A percentile compares a stretch with the other conserved stretches of the same genome.
These are phyloP conservation scores for Saccharomyces mikatae DNA, from an alignment of 805 yeast species.

Conservation along the genomic window DNA sequence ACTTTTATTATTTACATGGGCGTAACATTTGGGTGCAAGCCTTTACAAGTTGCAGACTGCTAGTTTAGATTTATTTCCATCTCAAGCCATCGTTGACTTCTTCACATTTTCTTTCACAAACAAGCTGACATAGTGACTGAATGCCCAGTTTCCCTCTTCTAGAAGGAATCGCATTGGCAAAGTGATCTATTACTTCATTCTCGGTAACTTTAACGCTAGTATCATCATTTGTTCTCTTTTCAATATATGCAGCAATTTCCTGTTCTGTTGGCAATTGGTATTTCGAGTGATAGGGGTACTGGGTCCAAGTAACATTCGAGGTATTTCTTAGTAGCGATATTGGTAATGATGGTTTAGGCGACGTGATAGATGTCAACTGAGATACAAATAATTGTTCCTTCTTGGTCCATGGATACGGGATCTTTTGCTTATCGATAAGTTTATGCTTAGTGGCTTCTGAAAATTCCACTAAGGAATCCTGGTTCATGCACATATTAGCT, in stretches of 20 bases:
- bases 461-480: constrained; percentile 41
- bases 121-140: constrained; percentile 14
- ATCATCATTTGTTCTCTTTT: constrained; percentile 49
- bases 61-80: constrained; percentile 1
- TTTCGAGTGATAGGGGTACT: constrained; percentile 34
- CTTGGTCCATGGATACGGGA: constrained; percentile 44
- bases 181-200: constrained; percentile 58
- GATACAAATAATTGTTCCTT: constrained; percentile 14
- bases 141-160: constrained; percentile 23
- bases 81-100: not conserved
- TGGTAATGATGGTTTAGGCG: constrained; percentile 29
- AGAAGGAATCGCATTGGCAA: constrained; percentile 28
- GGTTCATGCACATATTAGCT: constrained; percentile 57
- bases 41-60: not conserved
- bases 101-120: constrained; percentile 9
- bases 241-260: constrained; percentile 56
- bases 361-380: constrained; percentile 17
- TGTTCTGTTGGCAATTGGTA: constrained; percentile 75
- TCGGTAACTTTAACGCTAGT: constrained; percentile 60
- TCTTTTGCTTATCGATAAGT: constrained; percentile 48
- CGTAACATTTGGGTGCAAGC: not conserved
- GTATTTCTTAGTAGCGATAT: constrained; percentile 25
- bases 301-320: constrained; percentile 33
- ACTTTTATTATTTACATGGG: constrained; percentile 1
- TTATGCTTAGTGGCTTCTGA: constrained; percentile 60